Base-by-base conservation (phyloP, 2,329 filamentous ascomycete genomes). In the Diaporthe ampelina region DNA sequence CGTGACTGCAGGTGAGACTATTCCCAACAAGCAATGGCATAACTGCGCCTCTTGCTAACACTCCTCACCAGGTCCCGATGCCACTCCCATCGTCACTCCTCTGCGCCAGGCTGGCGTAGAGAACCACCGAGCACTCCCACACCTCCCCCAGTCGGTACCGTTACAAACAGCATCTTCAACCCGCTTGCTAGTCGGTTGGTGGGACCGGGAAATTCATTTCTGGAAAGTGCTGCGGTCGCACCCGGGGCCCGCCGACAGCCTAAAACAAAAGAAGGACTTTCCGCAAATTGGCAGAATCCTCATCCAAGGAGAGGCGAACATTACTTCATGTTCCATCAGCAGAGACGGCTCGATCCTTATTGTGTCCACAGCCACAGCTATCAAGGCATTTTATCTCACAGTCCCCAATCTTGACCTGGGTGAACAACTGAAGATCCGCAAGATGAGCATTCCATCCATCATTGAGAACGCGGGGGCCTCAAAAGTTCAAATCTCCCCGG, bases 181-280 rank as follows among this genome's bases (percentile, higher is more conserved):
- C 57, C 91, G 97, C 65, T 86, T 98, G 29, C 85, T 99, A 35
- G 90, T 97, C 79, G 94, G 94, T 82, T 98, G 95, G 94, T 98
- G 95, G 95, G 94, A 96, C 77, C 90, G 93, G 73, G 94, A 97
- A 81, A 88, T 98, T 65, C 92, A 93, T 78, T 90, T 99, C 75
- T 99, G 95, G 95, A 90, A 86, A 52, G 79, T 91, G 21, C 84
- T 81, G 63, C 84, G 83, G 74, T 83, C 87, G 6, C 83, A 88
- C 21, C 83, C 83, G 40, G 84, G 88, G 54, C 82, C 91, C 32
- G 40, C 40, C 17, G 40, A 43, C 40, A 43, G 40, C 40, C 40
- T 43, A 43, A 43, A 43, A 43, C 40, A 43, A 43, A 88, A 86
- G 77, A 87, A 87, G 76, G 91, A 88, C 81, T 88, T 90, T 69